Evolutionary conservation across 192 early-diverging fungal genomes (phyloP).

Genomic region (Polychytrium aggregatum): DNA sequence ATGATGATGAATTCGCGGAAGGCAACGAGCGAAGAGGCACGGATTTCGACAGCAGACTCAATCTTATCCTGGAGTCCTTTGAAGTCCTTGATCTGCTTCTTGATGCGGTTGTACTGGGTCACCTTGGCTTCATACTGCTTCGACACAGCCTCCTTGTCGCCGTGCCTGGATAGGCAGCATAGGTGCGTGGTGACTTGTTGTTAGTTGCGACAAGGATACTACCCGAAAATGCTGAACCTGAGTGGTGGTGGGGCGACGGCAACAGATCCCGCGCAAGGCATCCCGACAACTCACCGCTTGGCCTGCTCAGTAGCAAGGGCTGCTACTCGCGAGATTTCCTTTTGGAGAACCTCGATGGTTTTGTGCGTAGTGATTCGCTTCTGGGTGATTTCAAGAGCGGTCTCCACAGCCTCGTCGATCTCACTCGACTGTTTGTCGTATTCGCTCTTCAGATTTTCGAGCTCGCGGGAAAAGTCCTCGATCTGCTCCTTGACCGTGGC

Average conservation of each 20-base stretch:
- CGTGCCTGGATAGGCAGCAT: conserved; percentile 8
- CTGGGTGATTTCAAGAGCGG: too few species aligned
- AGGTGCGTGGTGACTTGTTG: conserved; percentile 7
- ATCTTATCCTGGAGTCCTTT: conserved; percentile 19
- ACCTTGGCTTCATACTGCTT: conserved; percentile 3
- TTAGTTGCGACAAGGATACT: too few species aligned
- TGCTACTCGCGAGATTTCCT: too few species aligned
- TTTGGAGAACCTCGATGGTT: too few species aligned
- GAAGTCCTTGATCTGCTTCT: conserved; percentile 7
- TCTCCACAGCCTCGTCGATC: too few species aligned
- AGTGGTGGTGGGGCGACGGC: too few species aligned
- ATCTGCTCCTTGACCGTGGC: background rate
- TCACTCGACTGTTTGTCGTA: too few species aligned
- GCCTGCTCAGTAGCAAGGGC: too few species aligned
- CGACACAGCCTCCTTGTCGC: conserved; percentile 7
- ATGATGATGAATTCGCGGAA: conserved; percentile 68
- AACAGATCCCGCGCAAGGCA: too few species aligned
- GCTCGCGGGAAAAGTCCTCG: background rate
- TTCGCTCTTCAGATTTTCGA: background rate
- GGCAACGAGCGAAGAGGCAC: conserved; percentile 49
- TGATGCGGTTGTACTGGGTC: conserved; percentile 9
- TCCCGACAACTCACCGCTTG: too few species aligned
- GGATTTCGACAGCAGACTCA: conserved; percentile 38
- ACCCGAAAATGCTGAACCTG: too few species aligned
- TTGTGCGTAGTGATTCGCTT: too few species aligned